Conservation (phyloP, 1,284 basidiomycete species). For the Puccinia polysora region DNA sequence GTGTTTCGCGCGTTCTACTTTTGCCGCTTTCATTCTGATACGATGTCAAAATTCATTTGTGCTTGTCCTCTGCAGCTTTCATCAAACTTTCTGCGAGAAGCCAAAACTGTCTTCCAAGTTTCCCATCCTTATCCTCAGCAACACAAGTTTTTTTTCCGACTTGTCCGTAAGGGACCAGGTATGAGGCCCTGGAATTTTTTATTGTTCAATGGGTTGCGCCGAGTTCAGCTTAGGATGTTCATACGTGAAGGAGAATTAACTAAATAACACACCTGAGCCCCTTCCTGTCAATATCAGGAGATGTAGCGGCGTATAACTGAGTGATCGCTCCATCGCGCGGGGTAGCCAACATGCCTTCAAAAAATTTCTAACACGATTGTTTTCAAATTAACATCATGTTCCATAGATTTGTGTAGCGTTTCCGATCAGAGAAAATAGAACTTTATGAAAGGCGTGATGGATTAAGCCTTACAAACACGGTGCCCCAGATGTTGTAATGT, state of each 20-base stretch:
- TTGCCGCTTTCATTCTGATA: too few species aligned
- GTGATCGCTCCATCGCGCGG: conserved; percentile 50
- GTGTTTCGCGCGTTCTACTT: too few species aligned
- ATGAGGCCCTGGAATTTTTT: background rate
- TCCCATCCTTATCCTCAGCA: conserved; percentile 5
- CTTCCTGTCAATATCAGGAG: conserved; percentile 49
- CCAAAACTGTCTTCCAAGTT: conserved; percentile 2
- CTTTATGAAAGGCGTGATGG: background rate
- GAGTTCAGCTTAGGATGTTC: too few species aligned
- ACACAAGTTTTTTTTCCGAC: background rate
- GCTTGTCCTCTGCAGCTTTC: background rate
- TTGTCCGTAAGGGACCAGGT: conserved; percentile 5
- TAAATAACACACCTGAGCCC: background rate
- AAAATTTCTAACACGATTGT: too few species aligned
- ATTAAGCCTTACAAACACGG: too few species aligned
- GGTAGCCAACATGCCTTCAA: conserved; percentile 37
- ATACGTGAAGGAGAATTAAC: background rate
- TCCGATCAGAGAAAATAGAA: too few species aligned
- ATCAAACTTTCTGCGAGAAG: background rate
- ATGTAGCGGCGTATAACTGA: conserved; percentile 51
- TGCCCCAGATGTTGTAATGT: too few species aligned
- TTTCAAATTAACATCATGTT: background rate
- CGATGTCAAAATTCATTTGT: too few species aligned
- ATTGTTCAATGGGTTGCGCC: background rate
- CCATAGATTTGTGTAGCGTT: background rate